Evolutionary conservation across 2,329 filamentous ascomycete genomes (phyloP).

Genomic region (Aciculosporium take): DNA sequence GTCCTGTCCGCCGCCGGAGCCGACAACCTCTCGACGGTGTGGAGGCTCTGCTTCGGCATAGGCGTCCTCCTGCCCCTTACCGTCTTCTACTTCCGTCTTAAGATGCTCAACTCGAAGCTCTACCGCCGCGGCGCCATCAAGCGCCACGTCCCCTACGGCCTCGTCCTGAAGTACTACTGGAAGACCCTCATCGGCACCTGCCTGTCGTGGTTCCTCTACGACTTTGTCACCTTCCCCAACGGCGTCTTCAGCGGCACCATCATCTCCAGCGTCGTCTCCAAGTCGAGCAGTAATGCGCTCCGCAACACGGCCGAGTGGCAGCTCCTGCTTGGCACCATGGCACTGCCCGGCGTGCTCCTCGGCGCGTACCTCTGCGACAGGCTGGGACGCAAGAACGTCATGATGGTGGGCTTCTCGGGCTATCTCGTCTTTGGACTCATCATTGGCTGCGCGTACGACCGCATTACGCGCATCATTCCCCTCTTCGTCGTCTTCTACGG

Average conservation of each 20-base stretch:
- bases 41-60: conserved; percentile 23
- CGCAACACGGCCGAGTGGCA: too few relatives aligned
- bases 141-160: conserved; percentile 12
- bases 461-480: conserved; percentile 30
- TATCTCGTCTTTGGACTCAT: conserved; percentile 29
- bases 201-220: conserved; percentile 33
- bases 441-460: conserved; percentile 32
- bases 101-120: conserved; percentile 33
- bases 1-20: conserved; percentile 28
- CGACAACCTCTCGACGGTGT: conserved; percentile 29
- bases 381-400: conserved; percentile 20
- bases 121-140: conserved; percentile 16
- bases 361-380: conserved; percentile 25
- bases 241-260: conserved; percentile 31
- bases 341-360: conserved; percentile 19
- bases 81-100: conserved; percentile 40
- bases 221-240: conserved; percentile 28
- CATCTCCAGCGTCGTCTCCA: conserved; percentile 23
- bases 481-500: conserved; percentile 39
- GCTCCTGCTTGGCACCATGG: too few relatives aligned
- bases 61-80: conserved; percentile 25
- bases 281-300: too few relatives aligned
- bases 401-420: conserved; percentile 12
- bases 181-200: conserved; percentile 36
- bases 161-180: conserved; percentile 21